Evolutionary conservation across 257 asterid species (phyloP), one percentile per base, ranked within the genome.

Genomic region (Apocynum venetum): DNA sequence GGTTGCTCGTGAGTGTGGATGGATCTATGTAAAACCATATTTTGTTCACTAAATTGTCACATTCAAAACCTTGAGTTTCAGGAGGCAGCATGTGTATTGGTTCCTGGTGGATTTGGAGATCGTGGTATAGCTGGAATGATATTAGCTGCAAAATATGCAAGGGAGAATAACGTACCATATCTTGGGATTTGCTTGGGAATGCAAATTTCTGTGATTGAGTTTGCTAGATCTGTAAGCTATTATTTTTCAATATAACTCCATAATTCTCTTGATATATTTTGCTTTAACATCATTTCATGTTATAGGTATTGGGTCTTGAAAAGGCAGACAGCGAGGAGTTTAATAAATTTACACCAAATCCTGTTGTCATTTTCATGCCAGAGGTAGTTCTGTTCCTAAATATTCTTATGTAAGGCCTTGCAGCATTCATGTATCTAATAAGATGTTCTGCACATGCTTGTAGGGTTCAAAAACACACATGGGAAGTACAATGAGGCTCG

Each of bases 401-500:
- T 55, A 41, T 66, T 74, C 25, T 20, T 35, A 76, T 79, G 35
- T 20, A 51, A 60, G 71, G 63, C 63, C 35, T 77, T 78, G 56
- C 35, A 63, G 56, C 17, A 48, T 17, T 77, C 72, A 60, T 73
- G 78, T 74, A 78, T 75, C 72, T 72, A 59, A 79, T 78, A 75
- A 15, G 63, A 70, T 36, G 31, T 74, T 67, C 51, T 48, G 5
- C 81, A 14, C 66, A 14, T 76, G 44, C 59, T 73, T 72, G 46
- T 84, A 93, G 97, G 97, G 96, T 80, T 96, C 98, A 67, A 91
- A 83, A 89, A 93, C 98, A 77, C 92, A 91, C 77, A 91, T 93
- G 98, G 99, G 99, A 84, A 91, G 96, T 89, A 96, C 99, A 71
- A 93, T 91, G 99, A 93, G 99, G 82, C 97, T 96, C 74, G 99